These are phyloP conservation scores for Monotropa hypopitys DNA, from an alignment of 179 eudicot genomes.

Conservation along the genomic window DNA sequence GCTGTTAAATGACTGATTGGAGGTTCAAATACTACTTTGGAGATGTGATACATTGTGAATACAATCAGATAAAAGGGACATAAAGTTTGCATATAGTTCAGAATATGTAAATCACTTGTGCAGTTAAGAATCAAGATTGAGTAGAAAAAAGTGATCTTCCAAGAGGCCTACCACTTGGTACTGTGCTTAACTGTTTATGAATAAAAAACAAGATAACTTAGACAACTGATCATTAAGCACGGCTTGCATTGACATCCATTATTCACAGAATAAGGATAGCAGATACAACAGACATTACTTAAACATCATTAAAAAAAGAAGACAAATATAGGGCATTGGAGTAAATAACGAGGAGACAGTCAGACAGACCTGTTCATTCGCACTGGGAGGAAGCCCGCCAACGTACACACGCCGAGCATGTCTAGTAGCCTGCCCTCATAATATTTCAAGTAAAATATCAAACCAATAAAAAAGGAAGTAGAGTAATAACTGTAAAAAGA, in stretches of 20 bases:
- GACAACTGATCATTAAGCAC: not conserved
- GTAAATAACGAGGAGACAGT: too few species aligned
- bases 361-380: conserved; percentile 82
- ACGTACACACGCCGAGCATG: conserved; percentile 97
- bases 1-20: not conserved
- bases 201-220: not conserved
- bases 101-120: not conserved
- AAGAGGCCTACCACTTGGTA: not conserved
- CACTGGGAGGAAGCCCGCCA: conserved; percentile 83
- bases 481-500: not conserved
- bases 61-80: not conserved
- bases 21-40: not conserved
- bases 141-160: not conserved
- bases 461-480: not conserved
- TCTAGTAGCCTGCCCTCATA: conserved; percentile 71
- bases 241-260: not conserved
- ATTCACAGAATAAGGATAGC: not conserved
- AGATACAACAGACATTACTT: not conserved
- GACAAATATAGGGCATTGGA: too few species aligned
- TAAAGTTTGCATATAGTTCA: not conserved
- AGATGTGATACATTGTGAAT: not conserved
- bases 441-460: not conserved
- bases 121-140: not conserved
- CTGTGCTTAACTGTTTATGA: not conserved
- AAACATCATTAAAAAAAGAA: not conserved